Conservation (phyloP, 768 basidiomycete genomes). For the Psilocybe sp. region DNA sequence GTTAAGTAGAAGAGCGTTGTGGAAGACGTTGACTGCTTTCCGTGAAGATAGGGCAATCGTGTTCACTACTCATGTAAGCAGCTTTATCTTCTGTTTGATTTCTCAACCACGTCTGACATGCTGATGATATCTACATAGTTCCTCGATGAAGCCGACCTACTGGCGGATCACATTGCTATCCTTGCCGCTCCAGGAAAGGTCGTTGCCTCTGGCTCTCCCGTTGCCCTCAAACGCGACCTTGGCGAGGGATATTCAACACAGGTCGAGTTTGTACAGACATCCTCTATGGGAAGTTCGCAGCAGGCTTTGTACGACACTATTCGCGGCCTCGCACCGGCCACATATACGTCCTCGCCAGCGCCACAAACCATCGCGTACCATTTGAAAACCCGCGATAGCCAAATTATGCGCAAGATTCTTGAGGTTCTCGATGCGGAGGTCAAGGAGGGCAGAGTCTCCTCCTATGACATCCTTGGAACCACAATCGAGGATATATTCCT, state of each 20-base stretch:
- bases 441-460: constrained; percentile 33
- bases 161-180: constrained; percentile 75
- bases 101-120: neutral
- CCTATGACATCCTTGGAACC: constrained; percentile 69
- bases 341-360: constrained; percentile 40
- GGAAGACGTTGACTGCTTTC: constrained; percentile 70
- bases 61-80: constrained; percentile 73
- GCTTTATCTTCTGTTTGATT: neutral
- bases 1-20: constrained; percentile 71
- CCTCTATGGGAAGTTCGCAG: constrained; percentile 24
- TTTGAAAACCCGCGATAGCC: constrained; percentile 58
- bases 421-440: constrained; percentile 48
- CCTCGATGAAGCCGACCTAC: constrained; percentile 75
- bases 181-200: constrained; percentile 74
- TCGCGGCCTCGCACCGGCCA: constrained; percentile 40
- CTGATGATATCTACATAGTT: constrained; percentile 37
- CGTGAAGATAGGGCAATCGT: constrained; percentile 66
- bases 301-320: constrained; percentile 27
- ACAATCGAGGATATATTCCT: constrained; percentile 85
- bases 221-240: constrained; percentile 65
- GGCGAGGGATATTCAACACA: constrained; percentile 72
- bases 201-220: constrained; percentile 71
- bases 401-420: constrained; percentile 53
- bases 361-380: constrained; percentile 49
- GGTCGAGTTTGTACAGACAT: constrained; percentile 38